Evolutionary conservation across 192 early-diverging fungal genomes (phyloP), one percentile per base, ranked within the genome.

Genomic region (Pilaira anomala): DNA sequence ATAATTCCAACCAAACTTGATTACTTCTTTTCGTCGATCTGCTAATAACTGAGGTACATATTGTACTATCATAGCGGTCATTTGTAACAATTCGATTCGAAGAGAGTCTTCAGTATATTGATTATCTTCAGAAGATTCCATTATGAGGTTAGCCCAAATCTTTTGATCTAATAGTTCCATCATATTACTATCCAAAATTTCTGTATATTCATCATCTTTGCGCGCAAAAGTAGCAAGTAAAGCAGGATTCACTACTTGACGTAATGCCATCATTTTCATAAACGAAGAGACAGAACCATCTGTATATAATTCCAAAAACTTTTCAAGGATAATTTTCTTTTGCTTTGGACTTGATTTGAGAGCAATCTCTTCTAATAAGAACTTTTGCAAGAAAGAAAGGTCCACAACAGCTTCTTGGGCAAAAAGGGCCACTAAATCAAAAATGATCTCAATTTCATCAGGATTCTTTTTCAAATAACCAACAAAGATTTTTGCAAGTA

Each of bases 1-100:
- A 62, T 88, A 86, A 59, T 85, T 87, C 96, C 96, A 97, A 6
- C 90, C 93, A 80, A 95, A 97, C 69, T 93, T 94, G 63, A 97
- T 96, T 14, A 97, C 86, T 58, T 96, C 93, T 69, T 93, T 93
- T 30, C 87, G 81, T 25, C 79, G 73, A 60, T 95, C 91, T 9
- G 82, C 83, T 40, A 96, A 81, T 4, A 88, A 74, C 18, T 78
- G 63, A 2, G 90, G 87, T 0, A 88, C 91, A 66, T 89, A 86
- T 60, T 94, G 91, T 0, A 96, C 81, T 45, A 98, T 80, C 33
- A 97, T 80, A 0, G 94, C 85, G 0, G 93, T 93, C 68, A 98
- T 85, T 75, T 98, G 97, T 8, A 99, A 76, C 7, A 98, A 77
- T 73, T 98, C 97, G 16, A 97, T 86, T 29, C 84, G 77, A 28